Conservation (phyloP, 2,329 filamentous ascomycete genomes). For the Paecilomyces sp. region DNA sequence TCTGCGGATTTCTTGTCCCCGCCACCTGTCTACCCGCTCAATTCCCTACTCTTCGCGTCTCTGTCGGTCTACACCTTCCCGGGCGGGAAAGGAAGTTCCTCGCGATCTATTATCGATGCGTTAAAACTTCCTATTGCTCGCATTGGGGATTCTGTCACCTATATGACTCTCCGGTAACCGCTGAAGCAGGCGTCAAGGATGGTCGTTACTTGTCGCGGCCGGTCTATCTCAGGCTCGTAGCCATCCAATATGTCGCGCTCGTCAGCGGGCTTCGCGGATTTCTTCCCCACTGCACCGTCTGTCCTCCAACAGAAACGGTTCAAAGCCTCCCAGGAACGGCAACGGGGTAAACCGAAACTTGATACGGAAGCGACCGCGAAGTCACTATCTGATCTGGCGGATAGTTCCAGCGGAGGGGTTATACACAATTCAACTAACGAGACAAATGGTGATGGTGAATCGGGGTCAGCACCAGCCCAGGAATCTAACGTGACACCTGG, state of each 20-base stretch:
- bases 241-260: constrained; percentile 68
- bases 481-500: constrained; percentile 10
- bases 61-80: neutral
- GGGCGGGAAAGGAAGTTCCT: neutral
- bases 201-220: constrained; percentile 28
- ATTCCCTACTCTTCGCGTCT: neutral
- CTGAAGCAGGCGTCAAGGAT: constrained; percentile 26
- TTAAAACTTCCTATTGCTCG: neutral
- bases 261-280: constrained; percentile 75
- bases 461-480: constrained; percentile 7
- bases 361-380: constrained; percentile 15
- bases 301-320: constrained; percentile 46
- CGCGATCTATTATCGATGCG: neutral
- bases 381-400: constrained; percentile 6
- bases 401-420: constrained; percentile 1
- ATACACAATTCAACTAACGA: constrained; percentile 5
- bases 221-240: constrained; percentile 32
- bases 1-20: neutral
- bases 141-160: constrained; percentile 13
- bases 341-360: constrained; percentile 46
- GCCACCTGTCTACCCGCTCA: neutral
- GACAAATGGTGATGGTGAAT: constrained; percentile 6
- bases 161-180: constrained; percentile 14
- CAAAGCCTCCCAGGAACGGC: constrained; percentile 50
- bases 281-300: constrained; percentile 72